A percentile compares a stretch with the other conserved stretches of the same genome.
Conservation (phyloP, 495 filamentous ascomycete genomes). For the Melanomma pulvis-pyrius region DNA sequence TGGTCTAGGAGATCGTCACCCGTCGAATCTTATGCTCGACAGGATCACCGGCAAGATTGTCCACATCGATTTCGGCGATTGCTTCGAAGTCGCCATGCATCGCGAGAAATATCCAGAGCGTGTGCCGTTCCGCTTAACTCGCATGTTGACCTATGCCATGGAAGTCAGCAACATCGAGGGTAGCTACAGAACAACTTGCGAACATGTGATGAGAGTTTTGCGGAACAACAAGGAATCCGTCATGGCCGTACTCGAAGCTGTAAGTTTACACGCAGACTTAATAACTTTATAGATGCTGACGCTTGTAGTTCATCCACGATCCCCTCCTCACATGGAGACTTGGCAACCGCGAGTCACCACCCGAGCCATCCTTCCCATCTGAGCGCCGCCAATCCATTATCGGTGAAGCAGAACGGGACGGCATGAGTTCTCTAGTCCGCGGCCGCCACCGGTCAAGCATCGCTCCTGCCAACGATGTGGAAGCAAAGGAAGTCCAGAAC, state of each 20-base stretch:
- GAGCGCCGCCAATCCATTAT: slow-evolving; percentile 75
- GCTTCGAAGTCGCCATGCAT: slow-evolving; percentile 99
- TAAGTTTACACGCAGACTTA: slow-evolving; percentile 55
- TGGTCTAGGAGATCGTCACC: slow-evolving; percentile 92
- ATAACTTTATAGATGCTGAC: not conserved
- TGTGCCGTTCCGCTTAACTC: slow-evolving; percentile 93
- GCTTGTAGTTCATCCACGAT: slow-evolving; percentile 86
- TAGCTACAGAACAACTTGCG: slow-evolving; percentile 94
- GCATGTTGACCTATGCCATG: slow-evolving; percentile 99
- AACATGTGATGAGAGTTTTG: slow-evolving; percentile 97
- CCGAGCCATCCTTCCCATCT: slow-evolving; percentile 75
- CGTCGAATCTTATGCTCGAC: slow-evolving; percentile 96
- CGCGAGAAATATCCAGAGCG: slow-evolving; percentile 98
- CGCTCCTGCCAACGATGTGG: slow-evolving; percentile 44
- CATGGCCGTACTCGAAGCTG: slow-evolving; percentile 97
- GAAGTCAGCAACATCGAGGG: slow-evolving; percentile 99
- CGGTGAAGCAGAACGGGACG: slow-evolving; percentile 36
- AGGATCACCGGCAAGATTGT: slow-evolving; percentile 93
- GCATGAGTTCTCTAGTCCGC: slow-evolving; percentile 22
- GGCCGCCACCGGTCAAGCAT: slow-evolving; percentile 39
- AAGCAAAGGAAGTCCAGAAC: slow-evolving; percentile 81
- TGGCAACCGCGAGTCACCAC: slow-evolving; percentile 79
- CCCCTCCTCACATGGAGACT: slow-evolving; percentile 97
- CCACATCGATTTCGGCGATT: slow-evolving; percentile 98
- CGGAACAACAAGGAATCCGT: slow-evolving; percentile 96